phyloP scores from a whole-genome alignment of 345 rosid genomes.

The Diplotaxis tenuifolia region DNA sequence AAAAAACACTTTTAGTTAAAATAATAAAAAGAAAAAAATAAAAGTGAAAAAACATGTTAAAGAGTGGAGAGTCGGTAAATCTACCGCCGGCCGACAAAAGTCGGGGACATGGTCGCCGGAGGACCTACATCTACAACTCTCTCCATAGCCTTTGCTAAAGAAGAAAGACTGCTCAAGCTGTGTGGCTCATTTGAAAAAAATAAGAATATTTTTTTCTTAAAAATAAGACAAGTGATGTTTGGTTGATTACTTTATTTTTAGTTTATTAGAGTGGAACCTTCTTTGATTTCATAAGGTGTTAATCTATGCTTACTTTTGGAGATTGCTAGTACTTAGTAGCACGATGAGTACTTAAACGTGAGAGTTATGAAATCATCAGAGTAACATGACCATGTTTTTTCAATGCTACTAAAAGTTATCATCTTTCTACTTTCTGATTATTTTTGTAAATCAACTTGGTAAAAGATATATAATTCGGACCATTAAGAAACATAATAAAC shows the following conservation, averaged over 20 bases:
- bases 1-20: not conserved
- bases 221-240: not conserved
- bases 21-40: not conserved
- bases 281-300: not conserved
- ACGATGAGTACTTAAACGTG: conserved; percentile 34
- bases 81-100: conserved; percentile 65
- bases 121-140: conserved; percentile 18
- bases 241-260: conserved; percentile 25
- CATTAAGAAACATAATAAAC: conserved; percentile 23
- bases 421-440: conserved; percentile 29
- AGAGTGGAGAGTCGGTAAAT: conserved; percentile 49
- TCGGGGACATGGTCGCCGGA: conserved; percentile 23
- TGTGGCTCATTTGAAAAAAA: not conserved
- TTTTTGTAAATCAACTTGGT: conserved; percentile 31
- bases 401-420: conserved; percentile 24
- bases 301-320: conserved; percentile 27
- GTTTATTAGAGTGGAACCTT: conserved; percentile 31
- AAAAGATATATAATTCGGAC: conserved; percentile 17
- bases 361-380: conserved; percentile 32
- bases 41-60: not conserved
- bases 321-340: conserved; percentile 37
- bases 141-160: conserved; percentile 41
- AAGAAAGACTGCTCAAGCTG: conserved; percentile 3
- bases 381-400: conserved; percentile 40
- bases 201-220: not conserved